A percentile compares a stretch with the other conserved stretches of the same genome.
Conservation (phyloP, 2,329 filamentous ascomycete genomes). For the Cyphellophora europaea region DNA sequence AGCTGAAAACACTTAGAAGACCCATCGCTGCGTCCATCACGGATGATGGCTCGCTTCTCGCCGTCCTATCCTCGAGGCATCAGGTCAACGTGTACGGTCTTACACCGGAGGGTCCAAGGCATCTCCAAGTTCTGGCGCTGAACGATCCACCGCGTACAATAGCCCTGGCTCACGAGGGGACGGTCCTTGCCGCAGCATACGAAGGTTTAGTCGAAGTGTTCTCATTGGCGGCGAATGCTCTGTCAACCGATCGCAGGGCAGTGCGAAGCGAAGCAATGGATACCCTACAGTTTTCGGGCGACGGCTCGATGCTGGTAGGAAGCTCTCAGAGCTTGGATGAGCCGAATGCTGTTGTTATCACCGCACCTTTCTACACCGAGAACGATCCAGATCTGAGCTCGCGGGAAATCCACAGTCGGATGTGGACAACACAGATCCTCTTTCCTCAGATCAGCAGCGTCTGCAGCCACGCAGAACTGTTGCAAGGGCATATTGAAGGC, state of each 20-base stretch:
- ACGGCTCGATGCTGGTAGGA: conserved; percentile 69
- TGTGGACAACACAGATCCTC: conserved; percentile 80
- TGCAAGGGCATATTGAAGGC: conserved; percentile 39
- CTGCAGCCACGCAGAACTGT: conserved; percentile 65
- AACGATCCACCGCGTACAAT: conserved; percentile 72
- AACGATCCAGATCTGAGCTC: conserved; percentile 39
- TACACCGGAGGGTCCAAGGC: conserved; percentile 52
- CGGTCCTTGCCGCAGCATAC: conserved; percentile 75
- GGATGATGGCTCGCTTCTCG: conserved; percentile 66
- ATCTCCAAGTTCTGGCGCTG: conserved; percentile 65
- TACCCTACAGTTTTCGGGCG: conserved; percentile 63
- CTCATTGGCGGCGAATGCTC: conserved; percentile 55
- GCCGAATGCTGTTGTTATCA: conserved; percentile 65
- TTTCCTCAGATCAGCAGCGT: conserved; percentile 73
- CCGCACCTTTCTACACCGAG: conserved; percentile 67
- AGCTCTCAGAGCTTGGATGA: conserved; percentile 58
- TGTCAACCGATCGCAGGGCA: conserved; percentile 59
- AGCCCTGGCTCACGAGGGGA: conserved; percentile 69
- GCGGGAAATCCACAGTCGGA: conserved; percentile 56
- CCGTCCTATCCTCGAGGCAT: conserved; percentile 71
- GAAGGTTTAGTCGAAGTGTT: conserved; percentile 84
- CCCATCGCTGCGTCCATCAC: conserved; percentile 69
- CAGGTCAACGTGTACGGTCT: conserved; percentile 82
- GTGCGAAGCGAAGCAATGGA: conserved; percentile 74
- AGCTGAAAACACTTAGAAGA: conserved; percentile 69